Evolutionary conservation across 768 basidiomycete genomes (phyloP).

Genomic region (Tulasnella sp.): DNA sequence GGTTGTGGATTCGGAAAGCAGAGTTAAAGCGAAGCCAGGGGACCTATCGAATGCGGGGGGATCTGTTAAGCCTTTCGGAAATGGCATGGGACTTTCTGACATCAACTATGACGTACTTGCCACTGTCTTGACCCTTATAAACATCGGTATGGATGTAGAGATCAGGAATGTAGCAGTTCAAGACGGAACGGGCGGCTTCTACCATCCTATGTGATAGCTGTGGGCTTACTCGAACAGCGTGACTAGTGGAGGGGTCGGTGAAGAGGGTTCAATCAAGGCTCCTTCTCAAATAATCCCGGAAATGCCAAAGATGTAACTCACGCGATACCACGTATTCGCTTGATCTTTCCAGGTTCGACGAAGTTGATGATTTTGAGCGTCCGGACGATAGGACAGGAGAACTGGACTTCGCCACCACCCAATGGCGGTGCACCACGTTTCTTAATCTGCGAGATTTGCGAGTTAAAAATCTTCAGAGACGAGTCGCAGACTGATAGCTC

Average conservation of each 20-base stretch:
- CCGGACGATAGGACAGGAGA: constrained; percentile 85
- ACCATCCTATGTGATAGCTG: constrained; percentile 98
- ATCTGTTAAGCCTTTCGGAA: neutral
- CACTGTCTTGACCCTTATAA: constrained; percentile 94
- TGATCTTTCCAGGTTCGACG: constrained; percentile 80
- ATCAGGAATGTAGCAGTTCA: constrained; percentile 96
- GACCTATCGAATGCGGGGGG: constrained; percentile 42
- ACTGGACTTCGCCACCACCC: constrained; percentile 90
- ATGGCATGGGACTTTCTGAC: neutral
- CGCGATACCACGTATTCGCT: constrained; percentile 92
- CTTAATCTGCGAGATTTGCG: constrained; percentile 52
- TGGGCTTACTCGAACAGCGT: constrained; percentile 92
- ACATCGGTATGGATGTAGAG: constrained; percentile 98
- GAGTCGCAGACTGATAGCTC: neutral
- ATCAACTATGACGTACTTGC: constrained; percentile 56
- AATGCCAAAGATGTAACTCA: constrained; percentile 32
- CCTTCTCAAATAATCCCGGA: neutral
- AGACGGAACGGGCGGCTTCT: constrained; percentile 78
- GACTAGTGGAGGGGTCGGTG: constrained; percentile 36
- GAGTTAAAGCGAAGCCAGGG: constrained; percentile 85
- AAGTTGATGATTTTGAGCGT: constrained; percentile 90
- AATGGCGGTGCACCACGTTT: constrained; percentile 84
- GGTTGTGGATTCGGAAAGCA: constrained; percentile 88
- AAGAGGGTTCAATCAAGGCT: constrained; percentile 4
- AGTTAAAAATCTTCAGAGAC: neutral